phyloP scores from a whole-genome alignment of 192 early-diverging fungal species.

The Coemansia sp. region DNA sequence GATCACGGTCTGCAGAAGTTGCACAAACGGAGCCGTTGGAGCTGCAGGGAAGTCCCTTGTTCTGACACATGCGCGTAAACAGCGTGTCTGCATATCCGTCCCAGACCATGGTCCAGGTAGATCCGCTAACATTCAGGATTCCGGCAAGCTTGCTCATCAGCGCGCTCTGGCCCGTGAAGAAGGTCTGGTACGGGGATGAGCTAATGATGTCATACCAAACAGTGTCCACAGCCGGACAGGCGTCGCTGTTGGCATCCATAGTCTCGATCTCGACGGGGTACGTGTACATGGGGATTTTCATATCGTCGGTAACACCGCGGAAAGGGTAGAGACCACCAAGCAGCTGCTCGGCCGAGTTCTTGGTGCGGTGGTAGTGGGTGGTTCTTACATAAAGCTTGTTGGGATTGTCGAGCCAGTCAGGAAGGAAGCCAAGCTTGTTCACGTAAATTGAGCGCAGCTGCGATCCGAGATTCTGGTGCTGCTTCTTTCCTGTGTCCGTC shows the following conservation, averaged over 20 bases:
- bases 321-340: slow-evolving; percentile 50
- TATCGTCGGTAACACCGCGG: slow-evolving; percentile 11
- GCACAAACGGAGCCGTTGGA: slow-evolving; percentile 13
- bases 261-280: slow-evolving; percentile 52
- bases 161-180: slow-evolving; percentile 30
- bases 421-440: slow-evolving; percentile 49
- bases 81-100: slow-evolving; percentile 38
- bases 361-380: slow-evolving; percentile 60
- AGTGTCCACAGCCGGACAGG: slow-evolving; percentile 35
- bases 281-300: slow-evolving; percentile 44
- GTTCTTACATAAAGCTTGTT: slow-evolving; percentile 57
- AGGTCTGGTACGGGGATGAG: slow-evolving; percentile 23
- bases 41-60: slow-evolving; percentile 24
- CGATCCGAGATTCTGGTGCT: slow-evolving; percentile 48
- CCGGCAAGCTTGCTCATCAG: slow-evolving; percentile 36
- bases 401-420: slow-evolving; percentile 30
- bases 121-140: slow-evolving; percentile 29
- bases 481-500: slow-evolving; percentile 57
- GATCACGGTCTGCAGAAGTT: slow-evolving; percentile 33
- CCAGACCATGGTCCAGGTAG: slow-evolving; percentile 25
- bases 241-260: slow-evolving; percentile 41
- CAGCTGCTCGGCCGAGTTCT: slow-evolving; percentile 52
- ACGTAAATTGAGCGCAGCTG: slow-evolving; percentile 53
- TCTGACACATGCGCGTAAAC: slow-evolving; percentile 40
- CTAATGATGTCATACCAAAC: slow-evolving; percentile 6